Percentiles rank a stretch among this genome's conserved stretches.
These are phyloP conservation scores for Metrosideros polymorpha DNA, from an alignment of 441 rosid genomes.

Conservation along the genomic window DNA sequence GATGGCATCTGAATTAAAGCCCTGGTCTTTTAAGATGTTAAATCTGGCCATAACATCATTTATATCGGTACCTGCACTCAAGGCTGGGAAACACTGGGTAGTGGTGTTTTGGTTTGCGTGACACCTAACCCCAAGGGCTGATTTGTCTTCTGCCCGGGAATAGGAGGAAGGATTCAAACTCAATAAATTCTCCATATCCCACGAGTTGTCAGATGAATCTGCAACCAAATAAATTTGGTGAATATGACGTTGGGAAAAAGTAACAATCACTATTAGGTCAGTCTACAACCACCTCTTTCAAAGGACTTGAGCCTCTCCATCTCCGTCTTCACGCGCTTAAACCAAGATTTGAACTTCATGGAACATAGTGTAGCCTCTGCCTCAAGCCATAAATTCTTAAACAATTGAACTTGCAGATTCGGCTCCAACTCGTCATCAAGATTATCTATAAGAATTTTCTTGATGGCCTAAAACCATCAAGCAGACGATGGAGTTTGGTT, in stretches of 20 bases:
- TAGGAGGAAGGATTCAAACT: constrained; percentile 9
- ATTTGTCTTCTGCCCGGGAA: constrained; percentile 7
- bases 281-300: neutral
- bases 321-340: neutral
- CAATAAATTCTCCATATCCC: constrained; percentile 19
- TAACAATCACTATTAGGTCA: neutral
- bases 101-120: constrained; percentile 1
- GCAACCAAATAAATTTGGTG: constrained; percentile 4
- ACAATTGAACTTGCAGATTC: constrained; percentile 11
- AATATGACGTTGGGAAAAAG: neutral
- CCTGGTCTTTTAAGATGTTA: constrained; percentile 29
- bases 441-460: constrained; percentile 8
- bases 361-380: constrained; percentile 22
- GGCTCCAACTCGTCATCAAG: constrained; percentile 8
- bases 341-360: constrained; percentile 17
- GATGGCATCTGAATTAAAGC: constrained; percentile 9
- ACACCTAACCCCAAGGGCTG: constrained; percentile 6
- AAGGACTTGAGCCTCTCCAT: neutral
- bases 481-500: neutral
- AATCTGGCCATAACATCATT: constrained; percentile 48
- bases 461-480: constrained; percentile 12
- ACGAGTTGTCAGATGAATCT: constrained; percentile 16
- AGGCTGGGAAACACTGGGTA: constrained; percentile 10
- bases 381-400: constrained; percentile 23
- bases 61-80: constrained; percentile 5